Percentiles rank a stretch among this genome's conserved stretches.
Conservation (phyloP, 2,329 filamentous ascomycete species). For the Pyricularia sp. region DNA sequence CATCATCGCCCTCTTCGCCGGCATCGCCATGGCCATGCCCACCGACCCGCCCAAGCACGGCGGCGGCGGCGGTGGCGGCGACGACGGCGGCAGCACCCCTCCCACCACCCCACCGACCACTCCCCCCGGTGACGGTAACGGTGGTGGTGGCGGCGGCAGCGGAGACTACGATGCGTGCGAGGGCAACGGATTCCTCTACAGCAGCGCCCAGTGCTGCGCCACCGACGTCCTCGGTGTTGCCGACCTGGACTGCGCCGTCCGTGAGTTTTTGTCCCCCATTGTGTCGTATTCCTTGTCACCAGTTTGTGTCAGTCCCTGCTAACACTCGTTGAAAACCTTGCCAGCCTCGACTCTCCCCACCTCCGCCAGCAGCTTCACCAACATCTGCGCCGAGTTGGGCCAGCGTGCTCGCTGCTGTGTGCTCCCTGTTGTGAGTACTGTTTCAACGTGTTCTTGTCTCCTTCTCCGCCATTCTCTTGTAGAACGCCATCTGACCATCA, state of each 20-base stretch:
- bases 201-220: constrained; percentile 46
- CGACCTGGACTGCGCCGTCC: constrained; percentile 44
- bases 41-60: not conserved
- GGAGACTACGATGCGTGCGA: constrained; percentile 30
- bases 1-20: constrained; percentile 1
- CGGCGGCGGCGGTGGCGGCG: constrained; percentile 13
- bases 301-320: not conserved
- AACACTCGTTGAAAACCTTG: not conserved
- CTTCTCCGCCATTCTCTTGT: not conserved
- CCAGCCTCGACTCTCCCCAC: constrained; percentile 12
- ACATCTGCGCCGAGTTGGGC: constrained; percentile 35
- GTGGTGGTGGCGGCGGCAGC: constrained; percentile 17
- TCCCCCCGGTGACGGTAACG: too few relatives aligned
- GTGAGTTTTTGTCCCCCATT: constrained; percentile 27
- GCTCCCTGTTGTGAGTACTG: constrained; percentile 33
- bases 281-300: too few relatives aligned
- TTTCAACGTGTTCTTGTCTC: too few relatives aligned
- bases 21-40: not conserved
- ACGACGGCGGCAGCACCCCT: constrained; percentile 17
- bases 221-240: constrained; percentile 50
- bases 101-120: constrained; percentile 13
- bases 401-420: constrained; percentile 49
- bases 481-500: not conserved
- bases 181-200: constrained; percentile 24
- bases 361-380: constrained; percentile 15